Conservation (phyloP, 2,329 filamentous ascomycete genomes). For the Furcasterigmium furcatum region DNA sequence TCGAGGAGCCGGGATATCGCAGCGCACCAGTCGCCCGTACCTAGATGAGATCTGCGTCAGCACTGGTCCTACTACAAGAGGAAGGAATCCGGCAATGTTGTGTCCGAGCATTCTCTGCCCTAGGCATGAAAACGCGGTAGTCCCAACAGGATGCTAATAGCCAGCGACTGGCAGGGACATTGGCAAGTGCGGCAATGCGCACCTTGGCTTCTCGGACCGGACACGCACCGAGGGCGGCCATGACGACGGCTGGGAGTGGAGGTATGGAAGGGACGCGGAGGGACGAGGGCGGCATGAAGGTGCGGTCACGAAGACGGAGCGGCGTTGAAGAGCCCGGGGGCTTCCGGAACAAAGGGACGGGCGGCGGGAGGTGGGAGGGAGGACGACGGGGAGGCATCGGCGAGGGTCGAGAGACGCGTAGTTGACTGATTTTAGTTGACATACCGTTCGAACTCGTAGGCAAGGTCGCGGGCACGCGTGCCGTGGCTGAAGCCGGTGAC, state of each 20-base stretch:
- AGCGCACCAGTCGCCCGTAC: slow-evolving; percentile 96
- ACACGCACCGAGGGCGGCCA: slow-evolving; percentile 23
- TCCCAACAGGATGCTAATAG: not conserved
- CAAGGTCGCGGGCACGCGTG: slow-evolving; percentile 96
- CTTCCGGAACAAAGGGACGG: slow-evolving; percentile 13
- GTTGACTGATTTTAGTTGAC: slow-evolving; percentile 51
- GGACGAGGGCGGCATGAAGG: slow-evolving; percentile 35
- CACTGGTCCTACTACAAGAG: not conserved
- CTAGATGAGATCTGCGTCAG: slow-evolving; percentile 41
- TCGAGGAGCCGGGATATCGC: slow-evolving; percentile 94
- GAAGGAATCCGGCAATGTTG: not conserved
- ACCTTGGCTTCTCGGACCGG: not conserved
- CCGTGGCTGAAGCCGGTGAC: slow-evolving; percentile 99
- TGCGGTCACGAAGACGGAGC: no score
- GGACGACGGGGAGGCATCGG: slow-evolving; percentile 40
- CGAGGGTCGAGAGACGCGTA: slow-evolving; percentile 14
- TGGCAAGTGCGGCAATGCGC: no score
- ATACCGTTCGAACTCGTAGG: slow-evolving; percentile 99
- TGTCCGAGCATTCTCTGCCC: not conserved
- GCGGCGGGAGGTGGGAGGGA: slow-evolving; percentile 25
- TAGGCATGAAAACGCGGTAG: no score
- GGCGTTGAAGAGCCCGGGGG: no score
- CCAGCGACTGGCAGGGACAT: not conserved
- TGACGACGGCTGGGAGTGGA: no score
- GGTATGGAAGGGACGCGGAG: slow-evolving; percentile 15